Base-by-base conservation (phyloP, 2,329 filamentous ascomycete species). In the Xylariomycetidae sp. region DNA sequence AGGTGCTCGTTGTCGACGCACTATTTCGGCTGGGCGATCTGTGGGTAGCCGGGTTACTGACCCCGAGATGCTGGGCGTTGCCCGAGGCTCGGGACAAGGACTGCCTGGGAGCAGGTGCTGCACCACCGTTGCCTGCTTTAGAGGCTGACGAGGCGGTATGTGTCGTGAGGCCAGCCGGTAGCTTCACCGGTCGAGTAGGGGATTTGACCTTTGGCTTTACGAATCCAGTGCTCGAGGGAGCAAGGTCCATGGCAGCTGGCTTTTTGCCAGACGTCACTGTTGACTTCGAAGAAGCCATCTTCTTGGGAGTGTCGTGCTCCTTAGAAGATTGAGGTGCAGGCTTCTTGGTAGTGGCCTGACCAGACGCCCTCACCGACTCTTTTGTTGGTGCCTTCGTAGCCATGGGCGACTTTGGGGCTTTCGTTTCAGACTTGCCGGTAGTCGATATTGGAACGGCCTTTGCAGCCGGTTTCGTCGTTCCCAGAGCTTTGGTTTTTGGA, bases 61-160 rank as follows among this genome's bases (percentile, higher is more conserved):
- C 44, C 15, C 42, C 41, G 1, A 50, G 37, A 11, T 59, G 41
- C 31, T 58, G 54, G n/a, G 56, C 48, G 39, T 51, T 64, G 18
- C 61, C 60, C 16, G 53, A 66, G 40, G 54, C 60, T 42, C 57
- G 65, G 35, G 54, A 64, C 12, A 63, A 55, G 9, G 70, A 68
- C 41, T 64, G 62, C 26, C 62, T 55, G 3, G 55, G 43, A 9
- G 49, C 45, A 14, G 56, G 45, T 13, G 45, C 37, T 20, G 46
- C 30, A 23, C 10, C 53, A 51, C 41, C 38, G 16, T 36, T 53
- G n/a, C 66, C 67, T 31, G 71, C 66, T 57, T 81, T 86, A 11
- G 78, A 80, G 12, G 74, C 75, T 1, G 78, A 88, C 1, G 84
- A 71, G 16, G 82, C 75, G 4, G 84, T 88, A 19, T 80, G 82